Conservation (phyloP, 1,284 basidiomycete species). For the Inonotus obliquus region DNA sequence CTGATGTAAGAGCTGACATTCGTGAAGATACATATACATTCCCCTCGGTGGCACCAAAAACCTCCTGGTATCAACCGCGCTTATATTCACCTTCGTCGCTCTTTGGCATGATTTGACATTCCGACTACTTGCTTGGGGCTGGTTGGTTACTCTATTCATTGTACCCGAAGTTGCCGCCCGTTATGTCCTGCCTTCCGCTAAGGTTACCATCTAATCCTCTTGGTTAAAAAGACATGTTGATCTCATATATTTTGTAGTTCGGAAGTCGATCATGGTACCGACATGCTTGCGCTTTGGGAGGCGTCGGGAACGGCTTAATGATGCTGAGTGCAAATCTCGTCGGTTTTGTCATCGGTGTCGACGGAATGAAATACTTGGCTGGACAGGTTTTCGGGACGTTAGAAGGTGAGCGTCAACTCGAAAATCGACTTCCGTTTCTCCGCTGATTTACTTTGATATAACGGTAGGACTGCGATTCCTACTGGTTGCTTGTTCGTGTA, state of each 20-base stretch:
- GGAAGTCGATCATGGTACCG: slow-evolving; percentile 75
- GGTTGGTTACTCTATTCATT: slow-evolving; percentile 91
- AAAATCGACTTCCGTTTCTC: slow-evolving; percentile 20
- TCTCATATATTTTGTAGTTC: slow-evolving; percentile 43
- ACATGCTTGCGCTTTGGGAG: slow-evolving; percentile 82
- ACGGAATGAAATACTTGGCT: slow-evolving; percentile 75
- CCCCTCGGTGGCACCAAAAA: slow-evolving; percentile 82
- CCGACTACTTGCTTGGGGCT: slow-evolving; percentile 91
- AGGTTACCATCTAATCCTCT: slow-evolving; percentile 52
- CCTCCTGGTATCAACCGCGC: slow-evolving; percentile 60
- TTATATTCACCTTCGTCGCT: slow-evolving; percentile 98
- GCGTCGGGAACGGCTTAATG: slow-evolving; percentile 80
- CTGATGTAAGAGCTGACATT: slow-evolving; percentile 2
- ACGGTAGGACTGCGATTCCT: slow-evolving; percentile 64
- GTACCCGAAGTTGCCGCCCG: slow-evolving; percentile 77
- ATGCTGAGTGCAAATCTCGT: slow-evolving; percentile 95
- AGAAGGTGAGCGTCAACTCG: slow-evolving; percentile 44
- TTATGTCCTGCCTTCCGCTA: slow-evolving; percentile 54
- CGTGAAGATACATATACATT: slow-evolving; percentile 84
- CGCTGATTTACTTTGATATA: neutral
- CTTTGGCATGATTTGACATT: slow-evolving; percentile 96
- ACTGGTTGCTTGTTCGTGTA: slow-evolving; percentile 50
- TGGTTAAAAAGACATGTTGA: neutral
- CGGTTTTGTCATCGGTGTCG: slow-evolving; percentile 89
- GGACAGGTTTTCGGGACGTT: slow-evolving; percentile 59